Base-by-base conservation (phyloP, 495 filamentous ascomycete species). In the Xeromyces bisporus region DNA sequence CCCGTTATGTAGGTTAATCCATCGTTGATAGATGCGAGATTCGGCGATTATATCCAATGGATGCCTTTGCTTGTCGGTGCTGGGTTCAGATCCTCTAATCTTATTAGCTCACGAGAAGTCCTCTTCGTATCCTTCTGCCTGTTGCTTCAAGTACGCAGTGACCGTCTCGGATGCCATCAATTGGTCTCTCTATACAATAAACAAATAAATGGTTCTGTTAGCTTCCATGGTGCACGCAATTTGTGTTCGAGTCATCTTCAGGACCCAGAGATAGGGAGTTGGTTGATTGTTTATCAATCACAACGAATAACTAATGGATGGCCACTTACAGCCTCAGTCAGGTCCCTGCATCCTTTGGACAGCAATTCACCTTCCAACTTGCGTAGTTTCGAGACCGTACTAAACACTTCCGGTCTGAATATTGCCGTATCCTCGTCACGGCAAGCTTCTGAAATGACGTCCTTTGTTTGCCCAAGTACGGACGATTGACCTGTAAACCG, bases 401-500 rank as follows among this genome's bases (percentile, higher is more conserved):
- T 45, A 42, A 51, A 64, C 37, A 55, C 44, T 12, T 44, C 41
- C 26, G 53, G 49, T 23, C 55, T 44, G 33, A 58, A 55, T 7
- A 55, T 36, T 1, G 42, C 43, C 6, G 38, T 40, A 25, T 47
- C 43, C 15, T 50, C 38, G 28, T 47, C 30, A 9, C 49, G 40
- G 5, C 34, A 40, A 3, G 57, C 27, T 8, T 50, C 42, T 6
- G 41, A 38, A 24, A 67, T 32, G 10, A 56, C 46, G 4, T 60
- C 43, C 9, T 62, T 60, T 11, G 41, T 62, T 18, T 48, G 50
- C 26, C 53, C 50, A 15, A 89, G 55, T 15, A 58, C 47, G 10
- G 66, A 53, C 24, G 86, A 53, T 35, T 89, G 80, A 1, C 55
- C 41, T 41, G 73, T 64, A 15, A 91, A 46, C 7, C 71, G 62